These are phyloP conservation scores for Hyaloscypha variabilis DNA, from an alignment of 495 filamentous ascomycete genomes.

Conservation along the genomic window DNA sequence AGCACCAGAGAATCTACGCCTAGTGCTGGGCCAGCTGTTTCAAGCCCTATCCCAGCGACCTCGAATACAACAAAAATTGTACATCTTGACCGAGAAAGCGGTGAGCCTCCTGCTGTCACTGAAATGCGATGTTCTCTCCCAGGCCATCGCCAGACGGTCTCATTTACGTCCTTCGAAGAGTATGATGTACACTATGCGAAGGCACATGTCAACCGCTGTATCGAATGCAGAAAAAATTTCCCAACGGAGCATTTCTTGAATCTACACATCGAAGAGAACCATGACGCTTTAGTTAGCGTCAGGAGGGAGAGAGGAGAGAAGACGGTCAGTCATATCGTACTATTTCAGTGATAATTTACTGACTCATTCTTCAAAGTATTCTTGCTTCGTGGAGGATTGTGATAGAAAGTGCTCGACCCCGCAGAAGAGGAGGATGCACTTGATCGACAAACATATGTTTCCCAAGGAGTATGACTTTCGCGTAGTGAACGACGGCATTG, in stretches of 20 bases:
- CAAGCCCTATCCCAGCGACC: not conserved
- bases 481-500: constrained; percentile 85
- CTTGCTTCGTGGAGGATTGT: constrained; percentile 87
- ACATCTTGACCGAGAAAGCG: constrained; percentile 28
- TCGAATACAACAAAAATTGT: constrained; percentile 28
- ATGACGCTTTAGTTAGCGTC: constrained; percentile 78
- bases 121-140: constrained; percentile 69
- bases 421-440: constrained; percentile 80
- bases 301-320: constrained; percentile 79
- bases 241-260: constrained; percentile 70
- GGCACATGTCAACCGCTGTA: constrained; percentile 81
- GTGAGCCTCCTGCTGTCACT: constrained; percentile 17
- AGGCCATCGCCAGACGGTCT: constrained; percentile 68
- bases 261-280: constrained; percentile 90
- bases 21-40: constrained; percentile 12
- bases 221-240: constrained; percentile 79
- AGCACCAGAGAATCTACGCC: constrained; percentile 10
- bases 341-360: not conserved
- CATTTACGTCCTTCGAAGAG: constrained; percentile 75
- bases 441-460: constrained; percentile 94
- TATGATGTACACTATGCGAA: constrained; percentile 88
- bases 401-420: constrained; percentile 83
- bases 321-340: constrained; percentile 65
- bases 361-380: constrained; percentile 56
- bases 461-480: constrained; percentile 91